phyloP scores from a whole-genome alignment of 2,329 filamentous ascomycete genomes.

The Leptographium flavum region DNA sequence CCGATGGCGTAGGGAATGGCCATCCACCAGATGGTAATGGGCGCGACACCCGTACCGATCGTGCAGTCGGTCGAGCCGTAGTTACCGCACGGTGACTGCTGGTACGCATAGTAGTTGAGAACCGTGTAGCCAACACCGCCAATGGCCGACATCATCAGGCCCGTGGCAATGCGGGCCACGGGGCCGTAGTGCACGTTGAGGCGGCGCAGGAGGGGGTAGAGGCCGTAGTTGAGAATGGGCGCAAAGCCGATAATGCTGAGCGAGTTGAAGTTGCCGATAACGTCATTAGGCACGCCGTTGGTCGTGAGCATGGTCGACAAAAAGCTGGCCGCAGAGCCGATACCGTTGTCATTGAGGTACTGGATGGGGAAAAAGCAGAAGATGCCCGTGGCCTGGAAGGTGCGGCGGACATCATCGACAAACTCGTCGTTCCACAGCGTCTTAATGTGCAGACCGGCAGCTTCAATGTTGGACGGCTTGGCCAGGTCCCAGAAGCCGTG shows the following conservation, averaged over 20 bases:
- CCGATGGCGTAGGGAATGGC: slow-evolving; percentile 35
- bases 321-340: slow-evolving; percentile 33
- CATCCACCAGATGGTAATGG: slow-evolving; percentile 42
- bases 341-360: slow-evolving; percentile 31
- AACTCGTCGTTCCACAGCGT: slow-evolving; percentile 38
- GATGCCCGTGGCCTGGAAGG: slow-evolving; percentile 52
- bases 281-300: slow-evolving; percentile 61
- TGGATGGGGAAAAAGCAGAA: slow-evolving; percentile 42
- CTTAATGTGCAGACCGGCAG: slow-evolving; percentile 21
- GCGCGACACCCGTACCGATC: slow-evolving; percentile 21
- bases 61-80: slow-evolving; percentile 22
- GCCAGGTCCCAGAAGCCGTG: slow-evolving; percentile 49
- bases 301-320: slow-evolving; percentile 32
- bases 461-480: slow-evolving; percentile 46
- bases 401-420: slow-evolving; percentile 42
- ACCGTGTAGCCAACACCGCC: slow-evolving; percentile 28
- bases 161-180: slow-evolving; percentile 58
- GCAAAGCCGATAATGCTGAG: slow-evolving; percentile 63
- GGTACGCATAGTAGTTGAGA: slow-evolving; percentile 27
- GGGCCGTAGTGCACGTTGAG: slow-evolving; percentile 53
- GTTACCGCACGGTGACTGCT: slow-evolving; percentile 26
- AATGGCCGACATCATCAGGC: slow-evolving; percentile 32
- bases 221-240: slow-evolving; percentile 49
- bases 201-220: slow-evolving; percentile 55
- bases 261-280: slow-evolving; percentile 61